phyloP scores from a whole-genome alignment of 495 filamentous ascomycete species.

The Tetracladium setigerum region DNA sequence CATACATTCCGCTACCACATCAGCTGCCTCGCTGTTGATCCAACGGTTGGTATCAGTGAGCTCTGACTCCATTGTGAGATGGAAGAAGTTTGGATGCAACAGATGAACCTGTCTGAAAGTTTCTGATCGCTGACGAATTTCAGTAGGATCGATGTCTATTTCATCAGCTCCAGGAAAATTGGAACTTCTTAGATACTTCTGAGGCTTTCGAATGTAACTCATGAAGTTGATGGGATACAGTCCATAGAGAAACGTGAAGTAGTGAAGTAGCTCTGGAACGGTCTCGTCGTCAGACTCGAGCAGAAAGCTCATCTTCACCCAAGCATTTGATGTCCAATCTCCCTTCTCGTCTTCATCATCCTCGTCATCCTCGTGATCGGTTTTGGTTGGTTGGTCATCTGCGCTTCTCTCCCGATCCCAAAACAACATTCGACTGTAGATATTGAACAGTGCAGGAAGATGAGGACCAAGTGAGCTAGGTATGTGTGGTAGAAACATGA shows the following conservation, averaged over 20 bases:
- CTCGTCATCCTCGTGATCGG: conserved; percentile 9
- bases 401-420: conserved; percentile 48
- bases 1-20: conserved; percentile 64
- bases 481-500: conserved; percentile 72
- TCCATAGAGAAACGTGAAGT: conserved; percentile 75
- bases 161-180: conserved; percentile 55
- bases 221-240: conserved; percentile 75
- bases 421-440: conserved; percentile 65
- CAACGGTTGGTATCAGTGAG: conserved; percentile 61
- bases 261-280: conserved; percentile 61
- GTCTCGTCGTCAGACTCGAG: conserved; percentile 50
- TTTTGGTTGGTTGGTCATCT: background rate
- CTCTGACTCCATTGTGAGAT: conserved; percentile 61
- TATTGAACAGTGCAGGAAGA: conserved; percentile 62
- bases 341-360: conserved; percentile 4
- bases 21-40: conserved; percentile 63
- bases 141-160: conserved; percentile 60
- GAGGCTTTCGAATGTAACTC: conserved; percentile 68
- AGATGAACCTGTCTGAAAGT: conserved; percentile 58
- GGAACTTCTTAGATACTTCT: conserved; percentile 57
- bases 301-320: conserved; percentile 52
- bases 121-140: conserved; percentile 62
- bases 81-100: conserved; percentile 69
- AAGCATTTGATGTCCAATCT: conserved; percentile 22
- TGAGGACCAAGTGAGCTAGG: conserved; percentile 54